Conservation (phyloP, 2,329 filamentous ascomycete species). For the Hypoxylon sp. region DNA sequence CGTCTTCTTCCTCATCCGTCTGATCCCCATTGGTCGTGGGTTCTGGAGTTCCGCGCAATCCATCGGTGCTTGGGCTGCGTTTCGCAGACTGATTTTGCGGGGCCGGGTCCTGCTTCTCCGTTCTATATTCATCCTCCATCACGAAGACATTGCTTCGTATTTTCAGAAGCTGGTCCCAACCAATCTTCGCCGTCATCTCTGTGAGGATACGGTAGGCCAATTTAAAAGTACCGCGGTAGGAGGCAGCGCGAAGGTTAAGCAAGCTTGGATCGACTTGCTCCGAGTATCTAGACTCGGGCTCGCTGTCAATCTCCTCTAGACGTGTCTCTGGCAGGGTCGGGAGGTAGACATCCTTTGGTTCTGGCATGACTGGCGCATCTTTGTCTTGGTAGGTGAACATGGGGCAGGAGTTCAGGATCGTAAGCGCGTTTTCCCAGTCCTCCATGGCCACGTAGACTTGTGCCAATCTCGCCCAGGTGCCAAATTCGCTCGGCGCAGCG, state of each 20-base stretch:
- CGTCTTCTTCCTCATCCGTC: slow-evolving; percentile 46
- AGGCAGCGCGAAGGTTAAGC: slow-evolving; percentile 83
- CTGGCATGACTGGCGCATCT: slow-evolving; percentile 92
- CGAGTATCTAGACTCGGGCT: slow-evolving; percentile 79
- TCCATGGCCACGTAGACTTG: slow-evolving; percentile 95
- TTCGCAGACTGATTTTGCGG: slow-evolving; percentile 58
- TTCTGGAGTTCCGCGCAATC: slow-evolving; percentile 75
- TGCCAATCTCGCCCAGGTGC: slow-evolving; percentile 92
- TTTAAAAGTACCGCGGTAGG: slow-evolving; percentile 94
- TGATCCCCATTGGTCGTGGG: slow-evolving; percentile 59
- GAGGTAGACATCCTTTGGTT: slow-evolving; percentile 85
- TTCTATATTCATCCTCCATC: slow-evolving; percentile 98
- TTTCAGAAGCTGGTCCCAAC: slow-evolving; percentile 95
- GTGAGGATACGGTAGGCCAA: slow-evolving; percentile 94
- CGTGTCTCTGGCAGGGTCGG: slow-evolving; percentile 89
- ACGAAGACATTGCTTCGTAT: slow-evolving; percentile 98
- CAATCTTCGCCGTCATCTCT: slow-evolving; percentile 95
- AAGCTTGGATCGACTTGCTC: slow-evolving; percentile 90
- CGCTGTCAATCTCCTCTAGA: slow-evolving; percentile 95
- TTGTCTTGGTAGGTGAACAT: slow-evolving; percentile 99
- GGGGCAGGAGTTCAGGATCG: slow-evolving; percentile 96
- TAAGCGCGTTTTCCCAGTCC: slow-evolving; percentile 94
- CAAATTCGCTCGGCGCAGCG: slow-evolving; percentile 95
- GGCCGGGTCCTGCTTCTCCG: slow-evolving; percentile 76
- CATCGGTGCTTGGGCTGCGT: slow-evolving; percentile 81